Percentiles rank a stretch among this genome's conserved stretches.
These are phyloP conservation scores for Paraconiothyrium brasiliense DNA, from an alignment of 2,329 filamentous ascomycete species.

Conservation along the genomic window DNA sequence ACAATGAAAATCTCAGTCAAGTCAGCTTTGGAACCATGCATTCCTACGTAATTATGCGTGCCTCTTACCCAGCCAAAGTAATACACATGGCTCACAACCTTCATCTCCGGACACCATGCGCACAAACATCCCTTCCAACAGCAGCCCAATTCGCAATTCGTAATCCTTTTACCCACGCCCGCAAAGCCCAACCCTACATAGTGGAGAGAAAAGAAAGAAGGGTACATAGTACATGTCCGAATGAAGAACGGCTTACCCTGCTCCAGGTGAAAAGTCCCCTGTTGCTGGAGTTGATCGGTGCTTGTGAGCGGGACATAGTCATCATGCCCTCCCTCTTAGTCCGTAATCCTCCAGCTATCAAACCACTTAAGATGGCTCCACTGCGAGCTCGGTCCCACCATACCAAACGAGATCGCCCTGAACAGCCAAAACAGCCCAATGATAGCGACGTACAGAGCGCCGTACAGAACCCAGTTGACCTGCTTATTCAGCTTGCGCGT, in stretches of 20 bases:
- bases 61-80: too few species aligned
- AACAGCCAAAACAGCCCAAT: constrained; percentile 90
- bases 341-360: constrained; percentile 82
- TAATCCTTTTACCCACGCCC: neutral
- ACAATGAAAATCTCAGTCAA: too few species aligned
- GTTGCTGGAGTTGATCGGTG: neutral
- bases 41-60: too few species aligned
- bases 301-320: too few species aligned
- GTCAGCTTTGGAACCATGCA: too few species aligned
- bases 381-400: constrained; percentile 83
- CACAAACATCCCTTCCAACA: neutral
- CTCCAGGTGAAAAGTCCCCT: neutral
- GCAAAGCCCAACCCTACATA: neutral
- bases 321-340: constrained; percentile 52
- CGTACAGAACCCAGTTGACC: constrained; percentile 75
- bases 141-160: neutral
- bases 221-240: neutral
- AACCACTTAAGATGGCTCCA: constrained; percentile 97
- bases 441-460: constrained; percentile 74
- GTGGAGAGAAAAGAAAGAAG: neutral
- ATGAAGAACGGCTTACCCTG: neutral
- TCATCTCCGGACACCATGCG: too few species aligned
- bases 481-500: constrained; percentile 71
- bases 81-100: neutral
- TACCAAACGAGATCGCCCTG: constrained; percentile 94